phyloP scores from a whole-genome alignment of 2,329 filamentous ascomycete species.

The Cadophora gregata region DNA sequence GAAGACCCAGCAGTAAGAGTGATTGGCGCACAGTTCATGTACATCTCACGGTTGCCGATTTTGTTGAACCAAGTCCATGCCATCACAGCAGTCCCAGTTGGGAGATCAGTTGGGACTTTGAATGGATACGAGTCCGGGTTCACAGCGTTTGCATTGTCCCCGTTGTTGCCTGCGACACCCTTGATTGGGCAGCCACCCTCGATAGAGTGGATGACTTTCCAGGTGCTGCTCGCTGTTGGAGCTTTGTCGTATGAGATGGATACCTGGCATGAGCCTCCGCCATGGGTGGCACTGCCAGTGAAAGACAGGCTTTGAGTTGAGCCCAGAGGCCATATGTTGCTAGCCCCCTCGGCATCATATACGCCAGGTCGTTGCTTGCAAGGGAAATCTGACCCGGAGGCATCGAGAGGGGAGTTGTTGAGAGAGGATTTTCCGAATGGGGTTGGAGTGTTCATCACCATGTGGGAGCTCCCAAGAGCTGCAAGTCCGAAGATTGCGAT shows the following conservation, averaged over 20 bases:
- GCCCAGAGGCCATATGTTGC: slow-evolving; percentile 70
- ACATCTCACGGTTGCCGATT: slow-evolving; percentile 91
- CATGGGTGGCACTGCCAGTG: slow-evolving; percentile 77
- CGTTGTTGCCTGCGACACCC: slow-evolving; percentile 62
- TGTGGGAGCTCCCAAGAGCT: slow-evolving; percentile 71
- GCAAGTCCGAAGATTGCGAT: slow-evolving; percentile 62
- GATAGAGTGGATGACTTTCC: slow-evolving; percentile 89
- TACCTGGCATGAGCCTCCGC: slow-evolving; percentile 91
- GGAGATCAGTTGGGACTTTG: slow-evolving; percentile 72
- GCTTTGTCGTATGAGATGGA: slow-evolving; percentile 79
- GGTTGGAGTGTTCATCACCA: slow-evolving; percentile 71
- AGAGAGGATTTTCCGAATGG: slow-evolving; percentile 61
- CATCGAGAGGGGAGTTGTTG: slow-evolving; percentile 69
- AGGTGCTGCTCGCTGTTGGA: slow-evolving; percentile 70
- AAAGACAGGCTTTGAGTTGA: slow-evolving; percentile 67
- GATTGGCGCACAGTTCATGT: slow-evolving; percentile 93
- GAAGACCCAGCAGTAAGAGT: slow-evolving; percentile 60
- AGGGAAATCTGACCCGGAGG: slow-evolving; percentile 73
- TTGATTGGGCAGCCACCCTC: slow-evolving; percentile 82
- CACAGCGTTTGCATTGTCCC: slow-evolving; percentile 49
- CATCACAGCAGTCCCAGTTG: slow-evolving; percentile 77
- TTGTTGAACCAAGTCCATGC: slow-evolving; percentile 98
- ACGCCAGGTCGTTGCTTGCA: slow-evolving; percentile 70
- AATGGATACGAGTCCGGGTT: slow-evolving; percentile 69
- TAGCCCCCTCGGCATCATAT: slow-evolving; percentile 53